Evolutionary conservation across 2,329 filamentous ascomycete species (phyloP), one percentile per base, ranked within the genome.

Genomic region (Venturia oleaginea): DNA sequence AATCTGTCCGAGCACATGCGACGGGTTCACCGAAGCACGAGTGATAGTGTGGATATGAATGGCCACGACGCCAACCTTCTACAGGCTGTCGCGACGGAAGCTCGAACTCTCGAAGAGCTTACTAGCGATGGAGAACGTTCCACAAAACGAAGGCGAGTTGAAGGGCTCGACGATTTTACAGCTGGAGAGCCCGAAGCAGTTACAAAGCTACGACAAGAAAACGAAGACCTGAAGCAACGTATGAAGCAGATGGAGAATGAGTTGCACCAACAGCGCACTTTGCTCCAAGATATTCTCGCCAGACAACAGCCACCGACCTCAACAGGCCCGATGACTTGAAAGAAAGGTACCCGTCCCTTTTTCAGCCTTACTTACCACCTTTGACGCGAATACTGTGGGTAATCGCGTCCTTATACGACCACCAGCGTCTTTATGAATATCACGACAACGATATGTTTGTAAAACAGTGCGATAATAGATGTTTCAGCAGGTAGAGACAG

Each of bases 1-100:
- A 97, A 97, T 71, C 81, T 97, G 4, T 92, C 93, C 72, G 93
- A 97, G 76, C 93, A 97, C 76, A 80, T 97, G 22, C 89, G 93
- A 24, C 87, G 93, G 32, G 90, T 95, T n/a, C 93, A 97, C 73
- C 73, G 75, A 27, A 67, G 73, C 60, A 72, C 73, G 19, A 63
- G 22, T 22, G 65, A 66, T 27, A 59, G 32, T 4, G n/a, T 30
- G 13, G 64, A 51, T 15, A 22, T 57, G 38, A 30, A 57, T 40
- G 64, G 30, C 27, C 32, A 62, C n/a, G 63, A 55, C 38, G 64
- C 63, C 17, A 64, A 48, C 46, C 64, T 48, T 24, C 60, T 59
- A 7, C 60, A 60, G 51, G 57, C 54, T 4, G 63, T 55, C 30
- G 63, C 63, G 2, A 55, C 55, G n/a, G 57, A 55, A 42, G 63